Conservation (phyloP, 2,329 filamentous ascomycete genomes). For the Colletotrichum higginsianum region DNA sequence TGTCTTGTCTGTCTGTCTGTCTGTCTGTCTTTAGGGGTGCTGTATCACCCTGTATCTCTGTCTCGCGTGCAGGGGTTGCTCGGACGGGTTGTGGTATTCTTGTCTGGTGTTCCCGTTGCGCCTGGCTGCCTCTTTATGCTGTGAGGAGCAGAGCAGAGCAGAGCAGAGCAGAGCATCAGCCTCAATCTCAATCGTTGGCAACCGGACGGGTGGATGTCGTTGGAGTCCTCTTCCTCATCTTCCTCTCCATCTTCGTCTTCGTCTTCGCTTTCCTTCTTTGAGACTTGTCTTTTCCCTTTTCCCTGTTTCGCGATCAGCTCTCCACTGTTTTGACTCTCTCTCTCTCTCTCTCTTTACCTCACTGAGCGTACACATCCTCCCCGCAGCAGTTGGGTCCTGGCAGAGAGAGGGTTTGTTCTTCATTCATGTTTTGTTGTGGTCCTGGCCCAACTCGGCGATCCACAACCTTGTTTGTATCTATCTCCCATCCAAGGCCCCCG, state of each 20-base stretch:
- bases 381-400: background rate
- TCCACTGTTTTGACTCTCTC: background rate
- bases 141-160: conserved; percentile 9
- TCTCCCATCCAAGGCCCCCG: background rate
- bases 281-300: background rate
- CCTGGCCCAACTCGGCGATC: background rate
- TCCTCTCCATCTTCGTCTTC: conserved; percentile 10
- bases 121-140: conserved; percentile 38
- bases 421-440: background rate
- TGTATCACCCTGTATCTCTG: too few relatives aligned
- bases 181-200: conserved; percentile 1
- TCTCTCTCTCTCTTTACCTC: background rate
- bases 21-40: too few relatives aligned
- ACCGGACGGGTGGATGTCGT: background rate
- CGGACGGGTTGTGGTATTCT: conserved; percentile 16
- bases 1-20: too few relatives aligned
- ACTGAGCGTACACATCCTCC: too few relatives aligned
- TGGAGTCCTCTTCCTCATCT: background rate
- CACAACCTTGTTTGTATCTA: background rate
- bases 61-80: conserved; percentile 26
- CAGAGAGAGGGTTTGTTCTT: background rate
- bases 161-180: background rate
- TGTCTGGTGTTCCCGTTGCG: background rate
- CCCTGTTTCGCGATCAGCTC: background rate
- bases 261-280: background rate